phyloP scores from a whole-genome alignment of 805 yeast species.

The Clavispora carvajalis region DNA sequence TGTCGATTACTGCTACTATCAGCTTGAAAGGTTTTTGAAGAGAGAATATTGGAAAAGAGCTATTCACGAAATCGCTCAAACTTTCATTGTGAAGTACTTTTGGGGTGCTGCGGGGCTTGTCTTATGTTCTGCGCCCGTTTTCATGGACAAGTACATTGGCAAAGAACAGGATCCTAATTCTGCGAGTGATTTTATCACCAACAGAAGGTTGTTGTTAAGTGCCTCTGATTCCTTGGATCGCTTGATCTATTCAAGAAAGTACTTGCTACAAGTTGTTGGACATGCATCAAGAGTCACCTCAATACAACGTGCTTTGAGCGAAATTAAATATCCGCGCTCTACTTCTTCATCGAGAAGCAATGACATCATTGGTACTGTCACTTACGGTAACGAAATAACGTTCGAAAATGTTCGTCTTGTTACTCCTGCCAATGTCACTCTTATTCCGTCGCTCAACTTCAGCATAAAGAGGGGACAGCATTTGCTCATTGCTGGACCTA shows the following conservation, averaged over 20 bases:
- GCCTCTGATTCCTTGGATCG: constrained; percentile 88
- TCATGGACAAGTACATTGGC: constrained; percentile 53
- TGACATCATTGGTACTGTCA: constrained; percentile 18
- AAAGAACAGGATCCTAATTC: constrained; percentile 38
- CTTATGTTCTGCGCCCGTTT: constrained; percentile 84
- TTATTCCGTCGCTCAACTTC: constrained; percentile 63
- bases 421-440: constrained; percentile 77
- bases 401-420: constrained; percentile 75
- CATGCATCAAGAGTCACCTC: constrained; percentile 71
- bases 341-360: constrained; percentile 11
- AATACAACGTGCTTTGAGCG: constrained; percentile 59
- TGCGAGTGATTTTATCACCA: constrained; percentile 84
- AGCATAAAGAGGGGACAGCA: constrained; percentile 78
- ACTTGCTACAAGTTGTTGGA: constrained; percentile 76
- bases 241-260: constrained; percentile 78
- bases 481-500: constrained; percentile 87
- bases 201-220: constrained; percentile 73
- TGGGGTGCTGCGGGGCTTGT: constrained; percentile 95
- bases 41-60: constrained; percentile 73
- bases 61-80: constrained; percentile 78
- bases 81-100: constrained; percentile 82
- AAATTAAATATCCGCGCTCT: constrained; percentile 29
- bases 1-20: constrained; percentile 76
- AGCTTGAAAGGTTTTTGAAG: constrained; percentile 70
- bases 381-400: constrained; percentile 50